Evolutionary conservation across 768 basidiomycete genomes (phyloP).

Genomic region (Pluteus cervinus): DNA sequence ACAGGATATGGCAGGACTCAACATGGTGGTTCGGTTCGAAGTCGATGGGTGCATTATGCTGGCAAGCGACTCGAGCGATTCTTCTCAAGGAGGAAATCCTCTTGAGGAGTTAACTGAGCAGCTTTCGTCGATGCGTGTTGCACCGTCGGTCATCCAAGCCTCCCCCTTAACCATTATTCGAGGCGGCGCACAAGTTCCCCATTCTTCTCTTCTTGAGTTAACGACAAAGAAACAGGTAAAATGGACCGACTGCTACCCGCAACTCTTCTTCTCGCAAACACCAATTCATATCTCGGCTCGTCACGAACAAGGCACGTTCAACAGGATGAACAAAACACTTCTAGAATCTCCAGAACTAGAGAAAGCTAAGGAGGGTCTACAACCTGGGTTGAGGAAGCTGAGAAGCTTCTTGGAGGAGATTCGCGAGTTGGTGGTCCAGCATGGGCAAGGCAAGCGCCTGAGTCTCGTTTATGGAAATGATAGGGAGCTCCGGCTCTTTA

Average conservation of each 20-base stretch:
- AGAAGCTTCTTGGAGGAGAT: background rate
- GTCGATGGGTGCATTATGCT: slow-evolving; percentile 36
- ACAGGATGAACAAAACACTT: slow-evolving; percentile 18
- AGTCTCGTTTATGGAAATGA: slow-evolving; percentile 5
- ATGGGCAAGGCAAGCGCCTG: slow-evolving; percentile 4
- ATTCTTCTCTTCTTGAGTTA: slow-evolving; percentile 8
- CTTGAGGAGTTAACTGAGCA: too few species aligned
- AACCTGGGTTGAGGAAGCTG: slow-evolving; percentile 14
- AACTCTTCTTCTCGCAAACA: slow-evolving; percentile 45
- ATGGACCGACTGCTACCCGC: slow-evolving; percentile 42
- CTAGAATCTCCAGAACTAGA: slow-evolving; percentile 16
- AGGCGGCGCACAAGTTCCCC: slow-evolving; percentile 29
- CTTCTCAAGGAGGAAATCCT: slow-evolving; percentile 14
- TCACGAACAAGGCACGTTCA: slow-evolving; percentile 35
- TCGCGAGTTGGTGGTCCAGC: slow-evolving; percentile 2
- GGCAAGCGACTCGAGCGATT: slow-evolving; percentile 13
- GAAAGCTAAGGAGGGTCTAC: slow-evolving; percentile 10
- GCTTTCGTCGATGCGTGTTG: slow-evolving; percentile 1
- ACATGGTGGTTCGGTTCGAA: slow-evolving; percentile 35
- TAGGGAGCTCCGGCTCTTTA: background rate
- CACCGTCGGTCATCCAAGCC: slow-evolving; percentile 17
- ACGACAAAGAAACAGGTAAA: slow-evolving; percentile 15
- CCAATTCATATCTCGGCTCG: slow-evolving; percentile 32
- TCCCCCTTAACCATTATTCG: slow-evolving; percentile 25
- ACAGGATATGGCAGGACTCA: slow-evolving; percentile 35